These are phyloP conservation scores for Zygoascus biomembranicola DNA, from an alignment of 805 yeast genomes.

Conservation along the genomic window DNA sequence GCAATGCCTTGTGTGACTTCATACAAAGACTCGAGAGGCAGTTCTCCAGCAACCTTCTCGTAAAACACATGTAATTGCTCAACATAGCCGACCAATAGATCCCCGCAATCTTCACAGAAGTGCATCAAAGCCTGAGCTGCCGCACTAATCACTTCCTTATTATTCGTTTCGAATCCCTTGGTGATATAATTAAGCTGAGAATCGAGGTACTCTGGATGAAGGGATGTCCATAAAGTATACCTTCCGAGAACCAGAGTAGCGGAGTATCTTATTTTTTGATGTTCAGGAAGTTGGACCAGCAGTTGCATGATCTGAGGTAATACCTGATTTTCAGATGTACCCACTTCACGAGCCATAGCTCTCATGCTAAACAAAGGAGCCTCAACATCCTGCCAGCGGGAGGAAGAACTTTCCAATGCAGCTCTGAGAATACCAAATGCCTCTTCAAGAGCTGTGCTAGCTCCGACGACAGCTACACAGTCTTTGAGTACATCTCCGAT, in stretches of 20 bases:
- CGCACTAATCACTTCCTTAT: conserved; percentile 54
- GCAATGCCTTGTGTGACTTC: conserved; percentile 88
- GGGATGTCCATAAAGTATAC: conserved; percentile 90
- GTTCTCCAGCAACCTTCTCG: conserved; percentile 40
- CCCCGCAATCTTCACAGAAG: conserved; percentile 86
- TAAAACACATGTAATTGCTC: conserved; percentile 73
- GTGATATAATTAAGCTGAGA: conserved; percentile 78
- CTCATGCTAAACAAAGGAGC: conserved; percentile 85
- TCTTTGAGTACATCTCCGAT: conserved; percentile 98
- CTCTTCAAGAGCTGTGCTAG: conserved; percentile 56
- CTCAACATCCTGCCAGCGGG: conserved; percentile 76
- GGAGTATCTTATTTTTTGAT: conserved; percentile 81
- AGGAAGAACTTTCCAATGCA: conserved; percentile 22
- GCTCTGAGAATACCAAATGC: conserved; percentile 56
- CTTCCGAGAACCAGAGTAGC: conserved; percentile 92
- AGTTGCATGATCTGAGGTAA: conserved; percentile 71
- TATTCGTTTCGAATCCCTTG: conserved; percentile 59
- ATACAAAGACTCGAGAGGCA: conserved; percentile 62
- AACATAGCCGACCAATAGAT: conserved; percentile 52
- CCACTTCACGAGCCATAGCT: conserved; percentile 89
- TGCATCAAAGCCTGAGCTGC: conserved; percentile 91
- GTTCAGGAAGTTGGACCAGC: conserved; percentile 68
- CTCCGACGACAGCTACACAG: conserved; percentile 86
- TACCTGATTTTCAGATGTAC: conserved; percentile 51
- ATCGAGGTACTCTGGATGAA: conserved; percentile 75